Evolutionary conservation across 805 yeast species (phyloP).

Genomic region (Candida peoriensis): DNA sequence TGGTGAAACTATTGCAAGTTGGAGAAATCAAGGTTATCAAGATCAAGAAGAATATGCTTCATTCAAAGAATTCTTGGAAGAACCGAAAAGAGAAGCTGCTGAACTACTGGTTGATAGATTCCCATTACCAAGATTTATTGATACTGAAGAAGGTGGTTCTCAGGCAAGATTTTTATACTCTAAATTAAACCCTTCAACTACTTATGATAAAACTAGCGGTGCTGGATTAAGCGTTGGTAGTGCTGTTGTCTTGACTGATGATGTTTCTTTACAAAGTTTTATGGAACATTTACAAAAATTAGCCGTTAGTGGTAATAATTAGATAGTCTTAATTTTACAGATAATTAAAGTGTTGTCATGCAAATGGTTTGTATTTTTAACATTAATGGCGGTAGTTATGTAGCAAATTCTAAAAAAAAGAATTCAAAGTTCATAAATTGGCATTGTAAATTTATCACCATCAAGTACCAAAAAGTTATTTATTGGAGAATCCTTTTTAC

Average conservation of each 20-base stretch:
- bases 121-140: slow-evolving; percentile 96
- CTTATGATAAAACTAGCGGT: slow-evolving; percentile 52
- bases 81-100: slow-evolving; percentile 90
- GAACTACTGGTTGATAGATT: slow-evolving; percentile 86
- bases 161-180: slow-evolving; percentile 96
- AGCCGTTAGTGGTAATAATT: slow-evolving; percentile 47
- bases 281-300: slow-evolving; percentile 92
- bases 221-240: slow-evolving; percentile 41
- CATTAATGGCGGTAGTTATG: neutral
- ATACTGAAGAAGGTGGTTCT: slow-evolving; percentile 97
- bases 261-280: slow-evolving; percentile 89
- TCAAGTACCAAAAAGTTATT: slow-evolving; percentile 79
- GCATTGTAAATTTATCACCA: slow-evolving; percentile 67
- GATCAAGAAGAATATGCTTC: slow-evolving; percentile 86
- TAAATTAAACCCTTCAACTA: slow-evolving; percentile 89
- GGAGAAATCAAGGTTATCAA: slow-evolving; percentile 96
- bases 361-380: neutral
- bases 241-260: slow-evolving; percentile 92
- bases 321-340: neutral
- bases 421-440: slow-evolving; percentile 52
- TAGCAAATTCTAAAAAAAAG: neutral
- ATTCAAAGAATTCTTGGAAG: slow-evolving; percentile 79
- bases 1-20: slow-evolving; percentile 90
- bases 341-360: neutral
- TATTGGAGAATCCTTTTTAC: slow-evolving; percentile 72